Evolutionary conservation across 345 rosid species (phyloP), one percentile per base, ranked within the genome.

Genomic region (Populus nigra): DNA sequence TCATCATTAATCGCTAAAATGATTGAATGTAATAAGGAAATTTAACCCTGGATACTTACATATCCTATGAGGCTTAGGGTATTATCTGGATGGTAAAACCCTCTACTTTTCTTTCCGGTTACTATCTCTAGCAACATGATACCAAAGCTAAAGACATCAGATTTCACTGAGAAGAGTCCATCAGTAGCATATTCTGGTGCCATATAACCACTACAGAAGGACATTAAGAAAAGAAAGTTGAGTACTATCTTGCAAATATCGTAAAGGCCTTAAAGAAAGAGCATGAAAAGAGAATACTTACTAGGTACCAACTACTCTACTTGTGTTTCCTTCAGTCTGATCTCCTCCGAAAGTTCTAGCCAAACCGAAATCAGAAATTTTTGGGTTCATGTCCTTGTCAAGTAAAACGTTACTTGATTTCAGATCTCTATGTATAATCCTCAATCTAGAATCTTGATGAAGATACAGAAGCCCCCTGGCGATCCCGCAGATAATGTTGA

Each of bases 351-450:
- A 74, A 8, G 41, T 59, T 45, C 69, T 79, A 15, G 82, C 82
- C 78, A 79, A 25, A 16, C 82, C 82, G 18, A 79, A 79, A 45
- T 79, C 82, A 15, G 78, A 79, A 27, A 79, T 75, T 38, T 79
- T 79, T 3, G 82, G 75, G 41, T 79, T 79, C 82, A 79, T 33
- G 8, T 74, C 53, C n/a, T 47, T 23, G 69, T 79, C 82, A 1
- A 79, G 68, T 53, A 79, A 62, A 31, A 79, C 23, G 38, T 79
- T 79, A 25, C 82, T 74, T 39, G 82, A 55, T 69, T 79, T 79
- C 27, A 79, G 75, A 45, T 79, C 82, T 33, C 78, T 68, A 47
- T 79, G 82, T 41, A 79, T 69, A 27, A 79, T 79, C 8, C 71
- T 74, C 13, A 69, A 35, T 53, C 82, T 74, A 4, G 78, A 79